phyloP scores from a whole-genome alignment of 441 rosid genomes.

The Hura crepitans region DNA sequence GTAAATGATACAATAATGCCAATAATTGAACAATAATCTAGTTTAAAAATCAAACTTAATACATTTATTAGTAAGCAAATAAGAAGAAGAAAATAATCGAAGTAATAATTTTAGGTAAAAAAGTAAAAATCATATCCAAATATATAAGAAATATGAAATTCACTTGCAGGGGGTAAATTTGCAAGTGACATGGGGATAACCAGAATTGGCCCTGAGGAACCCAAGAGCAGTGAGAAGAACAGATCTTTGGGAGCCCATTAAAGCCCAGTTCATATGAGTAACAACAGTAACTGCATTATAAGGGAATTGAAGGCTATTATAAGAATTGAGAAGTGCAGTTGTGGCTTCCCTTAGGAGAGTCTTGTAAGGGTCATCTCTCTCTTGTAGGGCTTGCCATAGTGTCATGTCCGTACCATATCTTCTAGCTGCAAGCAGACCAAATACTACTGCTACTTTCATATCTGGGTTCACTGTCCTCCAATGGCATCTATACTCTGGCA shows the following conservation, averaged over 20 bases:
- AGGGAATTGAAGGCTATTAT: conserved; percentile 59
- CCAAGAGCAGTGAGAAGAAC: conserved; percentile 56
- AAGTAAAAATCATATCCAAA: background rate
- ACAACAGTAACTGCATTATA: conserved; percentile 44
- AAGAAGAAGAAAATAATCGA: background rate
- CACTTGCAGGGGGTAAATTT: conserved; percentile 65
- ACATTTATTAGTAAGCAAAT: no score
- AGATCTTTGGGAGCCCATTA: conserved; percentile 49
- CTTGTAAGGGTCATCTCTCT: conserved; percentile 68
- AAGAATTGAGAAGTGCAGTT: conserved; percentile 78
- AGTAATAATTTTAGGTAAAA: no score
- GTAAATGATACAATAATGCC: no score
- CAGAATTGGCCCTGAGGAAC: conserved; percentile 70
- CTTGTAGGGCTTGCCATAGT: conserved; percentile 55
- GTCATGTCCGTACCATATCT: conserved; percentile 63
- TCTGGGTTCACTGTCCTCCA: conserved; percentile 71
- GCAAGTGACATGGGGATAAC: conserved; percentile 41
- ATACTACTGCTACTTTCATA: conserved; percentile 52
- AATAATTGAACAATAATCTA: no score
- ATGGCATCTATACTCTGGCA: conserved; percentile 64
- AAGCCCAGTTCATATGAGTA: conserved; percentile 51
- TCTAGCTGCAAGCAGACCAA: conserved; percentile 53
- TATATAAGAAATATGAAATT: conserved; percentile 11
- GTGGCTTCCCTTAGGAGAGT: conserved; percentile 79
- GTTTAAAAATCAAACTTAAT: no score